Percentiles rank a stretch among this genome's conserved stretches.
These are phyloP conservation scores for Epichloe amarillans DNA, from an alignment of 2,329 filamentous ascomycete species.

Conservation along the genomic window DNA sequence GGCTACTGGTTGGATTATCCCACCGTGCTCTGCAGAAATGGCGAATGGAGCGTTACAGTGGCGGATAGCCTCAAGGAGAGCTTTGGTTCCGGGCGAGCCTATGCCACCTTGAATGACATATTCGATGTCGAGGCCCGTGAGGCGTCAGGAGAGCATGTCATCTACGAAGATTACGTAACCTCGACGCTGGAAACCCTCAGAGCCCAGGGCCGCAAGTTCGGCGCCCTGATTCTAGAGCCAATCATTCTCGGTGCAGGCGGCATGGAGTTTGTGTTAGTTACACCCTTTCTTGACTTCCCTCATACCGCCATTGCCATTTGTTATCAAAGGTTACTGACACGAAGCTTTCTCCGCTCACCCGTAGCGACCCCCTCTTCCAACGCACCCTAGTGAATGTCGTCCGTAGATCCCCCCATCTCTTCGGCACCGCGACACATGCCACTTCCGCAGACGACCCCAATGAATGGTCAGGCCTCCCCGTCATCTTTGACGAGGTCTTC, in stretches of 20 bases:
- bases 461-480: conserved; percentile 59
- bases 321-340: not conserved
- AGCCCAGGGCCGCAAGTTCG: conserved; percentile 51
- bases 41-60: conserved; percentile 50
- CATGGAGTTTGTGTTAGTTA: conserved; percentile 61
- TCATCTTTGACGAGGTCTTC: conserved; percentile 81
- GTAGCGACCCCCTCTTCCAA: conserved; percentile 68
- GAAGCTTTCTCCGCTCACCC: not conserved
- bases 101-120: conserved; percentile 38
- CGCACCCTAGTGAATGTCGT: conserved; percentile 54
- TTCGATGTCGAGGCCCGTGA: conserved; percentile 45
- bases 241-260: conserved; percentile 70
- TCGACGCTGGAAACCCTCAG: conserved; percentile 37
- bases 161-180: conserved; percentile 48
- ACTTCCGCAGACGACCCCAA: conserved; percentile 9
- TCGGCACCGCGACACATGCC: conserved; percentile 20
- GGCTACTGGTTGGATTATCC: conserved; percentile 77
- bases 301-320: not conserved
- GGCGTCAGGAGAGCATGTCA: conserved; percentile 27
- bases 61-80: conserved; percentile 34
- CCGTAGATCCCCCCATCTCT: conserved; percentile 44
- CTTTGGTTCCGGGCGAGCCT: conserved; percentile 29
- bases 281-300: not conserved
- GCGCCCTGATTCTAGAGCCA: conserved; percentile 68
- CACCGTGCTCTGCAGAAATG: conserved; percentile 50